Base-by-base conservation (phyloP, 306 rosid species). In the Vachellia collinsii region DNA sequence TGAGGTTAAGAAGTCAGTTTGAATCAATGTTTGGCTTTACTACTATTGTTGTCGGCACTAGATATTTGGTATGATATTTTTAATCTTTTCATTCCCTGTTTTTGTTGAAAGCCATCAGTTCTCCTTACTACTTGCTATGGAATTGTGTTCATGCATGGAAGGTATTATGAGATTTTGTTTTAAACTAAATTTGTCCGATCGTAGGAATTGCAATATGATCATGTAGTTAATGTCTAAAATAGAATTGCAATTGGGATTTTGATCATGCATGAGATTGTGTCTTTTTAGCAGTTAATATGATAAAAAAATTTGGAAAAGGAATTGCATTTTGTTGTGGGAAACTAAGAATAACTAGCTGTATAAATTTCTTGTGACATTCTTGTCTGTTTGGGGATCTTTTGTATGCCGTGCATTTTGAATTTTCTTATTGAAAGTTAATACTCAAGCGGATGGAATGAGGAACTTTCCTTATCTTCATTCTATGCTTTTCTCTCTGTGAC, bases 151-250 rank as follows among this genome's bases (percentile, higher is more conserved):
- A 44, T 38, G 48, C 72, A 56, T 44, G 58, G 44, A 73, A 75
- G 70, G 59, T 63, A 37, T 58, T 54, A 9, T 75, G 59, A 39
- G 46, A 34, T 39, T 54, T 37, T 64, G 2, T 51, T 51, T 78
- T 8, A 39, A 8, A 22, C 66, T 38, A 44, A 48, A 59, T 38
- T 19, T 25, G 43, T 7, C 12, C 70, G 19, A 71, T 74, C 29
- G 0, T 11, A 12, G 16, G 68, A 29, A 44, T 20, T 54, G 23
- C 11, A 3, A 19, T 54, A 42, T 11, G 8, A 67, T 79, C 44
- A 58, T 25, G 22, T 61, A 53, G 71, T 74, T 56, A 53, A 56
- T 72, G 19, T n/a, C n/a, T 1, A 54, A 54, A 7, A 54, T 19
- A n/a, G 23, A 8, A 54, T n/a, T 54, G 11, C 23, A 54, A 54